Conservation (phyloP, 2,329 filamentous ascomycete species). For the Coniochaeta sp. region DNA sequence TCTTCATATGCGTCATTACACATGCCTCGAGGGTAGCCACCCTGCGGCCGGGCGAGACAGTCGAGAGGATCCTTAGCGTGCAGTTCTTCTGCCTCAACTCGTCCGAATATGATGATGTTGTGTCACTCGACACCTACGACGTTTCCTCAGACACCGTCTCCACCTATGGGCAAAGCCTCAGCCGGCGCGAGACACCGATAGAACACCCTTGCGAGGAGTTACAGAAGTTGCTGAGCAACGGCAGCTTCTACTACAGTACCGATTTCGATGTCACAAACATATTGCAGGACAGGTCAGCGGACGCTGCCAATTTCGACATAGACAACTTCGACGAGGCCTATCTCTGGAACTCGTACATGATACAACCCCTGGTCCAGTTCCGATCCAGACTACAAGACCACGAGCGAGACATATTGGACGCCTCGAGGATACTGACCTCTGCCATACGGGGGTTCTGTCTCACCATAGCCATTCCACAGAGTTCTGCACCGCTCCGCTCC, state of each 20-base stretch:
- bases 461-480: conserved; percentile 77
- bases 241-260: conserved; percentile 97
- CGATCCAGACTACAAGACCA: conserved; percentile 69
- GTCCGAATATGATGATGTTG: conserved; percentile 75
- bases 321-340: conserved; percentile 90
- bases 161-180: conserved; percentile 43
- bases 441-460: conserved; percentile 90
- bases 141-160: conserved; percentile 41
- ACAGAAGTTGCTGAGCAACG: conserved; percentile 86
- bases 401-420: conserved; percentile 75
- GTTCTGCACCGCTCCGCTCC: conserved; percentile 61
- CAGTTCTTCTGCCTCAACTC: conserved; percentile 92
- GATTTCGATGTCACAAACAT: conserved; percentile 95
- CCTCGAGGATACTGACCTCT: conserved; percentile 81
- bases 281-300: conserved; percentile 77
- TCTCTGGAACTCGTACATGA: conserved; percentile 98
- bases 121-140: conserved; percentile 46
- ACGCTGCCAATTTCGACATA: conserved; percentile 75
- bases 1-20: conserved; percentile 87
- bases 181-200: conserved; percentile 60
- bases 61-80: conserved; percentile 79
- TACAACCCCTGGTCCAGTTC: conserved; percentile 84
- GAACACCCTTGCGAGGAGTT: conserved; percentile 88
- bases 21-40: conserved; percentile 71
- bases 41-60: conserved; percentile 78